Evolutionary conservation across 345 rosid species (phyloP).

Genomic region (Eucalyptus coolabah): DNA sequence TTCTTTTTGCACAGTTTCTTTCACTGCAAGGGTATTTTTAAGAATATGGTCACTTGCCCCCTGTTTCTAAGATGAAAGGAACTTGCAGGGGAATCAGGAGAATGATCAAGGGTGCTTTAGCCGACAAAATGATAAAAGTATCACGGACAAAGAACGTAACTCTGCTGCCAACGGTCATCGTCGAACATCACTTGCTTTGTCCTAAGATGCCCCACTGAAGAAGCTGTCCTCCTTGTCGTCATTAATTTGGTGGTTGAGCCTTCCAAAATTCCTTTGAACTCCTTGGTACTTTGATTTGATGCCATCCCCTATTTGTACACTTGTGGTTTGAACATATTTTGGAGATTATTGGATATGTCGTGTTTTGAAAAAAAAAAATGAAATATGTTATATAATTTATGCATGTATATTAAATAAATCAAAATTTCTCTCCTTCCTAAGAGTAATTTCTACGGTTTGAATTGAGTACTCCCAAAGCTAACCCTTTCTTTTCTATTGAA

Average conservation of each 20-base stretch:
- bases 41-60: neutral
- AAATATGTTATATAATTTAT: neutral
- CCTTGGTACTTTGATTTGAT: neutral
- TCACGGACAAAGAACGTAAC: neutral
- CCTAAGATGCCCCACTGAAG: neutral
- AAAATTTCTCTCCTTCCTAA: neutral
- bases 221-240: neutral
- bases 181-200: neutral
- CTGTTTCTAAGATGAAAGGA: neutral
- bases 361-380: neutral
- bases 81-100: neutral
- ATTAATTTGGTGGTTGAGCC: neutral
- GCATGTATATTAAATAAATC: neutral
- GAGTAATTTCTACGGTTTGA: neutral
- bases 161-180: neutral
- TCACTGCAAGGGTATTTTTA: neutral
- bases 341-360: neutral
- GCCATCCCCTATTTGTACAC: neutral
- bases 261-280: neutral
- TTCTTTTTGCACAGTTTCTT: neutral
- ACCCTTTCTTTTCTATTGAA: neutral
- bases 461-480: neutral
- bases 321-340: neutral
- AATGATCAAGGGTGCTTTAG: neutral
- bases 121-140: neutral